Base-by-base conservation (phyloP, 1,139 yeast species). In the Eremothecium coryli region DNA sequence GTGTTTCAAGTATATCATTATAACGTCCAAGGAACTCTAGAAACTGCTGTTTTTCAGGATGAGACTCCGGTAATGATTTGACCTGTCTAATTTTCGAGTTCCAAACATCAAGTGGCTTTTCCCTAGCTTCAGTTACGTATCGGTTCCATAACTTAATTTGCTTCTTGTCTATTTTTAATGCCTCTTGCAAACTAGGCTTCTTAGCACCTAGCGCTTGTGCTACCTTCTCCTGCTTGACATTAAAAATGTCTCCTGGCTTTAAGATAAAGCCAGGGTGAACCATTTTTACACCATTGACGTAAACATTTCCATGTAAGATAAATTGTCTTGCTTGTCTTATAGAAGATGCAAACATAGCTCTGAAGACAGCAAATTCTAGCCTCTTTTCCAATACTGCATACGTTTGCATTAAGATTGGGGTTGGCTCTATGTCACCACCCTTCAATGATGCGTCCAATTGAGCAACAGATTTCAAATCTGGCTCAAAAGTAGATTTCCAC, bases 241-340 rank as follows among this genome's bases (percentile, higher is more conserved):
- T 68, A 61, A 88, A 86, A 31, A 88, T 64, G 59, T 90, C 98
- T 26, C 98, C 98, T 7, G 90, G 73, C 42, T 71, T 65, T 49
- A 90, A 68, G 5, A 80, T 75, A 57, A 70, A 88, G 3, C 88
- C 76, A 4, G 97, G 95, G 48, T 82, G 86, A 47, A 70, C 75
- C 42, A 88, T 79, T 38, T 56, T 62, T 15, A 74, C 72, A 5
- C 95, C 96, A 55, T 90, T 90, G 23, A 90, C 97, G 44, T 68
- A 65, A 12, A 90, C 98, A 46, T 79, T 70, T 1, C 95, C 95
- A 35, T 76, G 77, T 18, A 82, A 62, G 40, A 90, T 78, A 52
- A 82, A 86, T 56, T 82, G 88, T 47, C 95, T 75, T 2, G 98
- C 95, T 61, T 90, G 97, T 67, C 96, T 77, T 5, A 85, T 75